Base-by-base conservation (phyloP, 768 basidiomycete species). In the Calocybe cyanea region DNA sequence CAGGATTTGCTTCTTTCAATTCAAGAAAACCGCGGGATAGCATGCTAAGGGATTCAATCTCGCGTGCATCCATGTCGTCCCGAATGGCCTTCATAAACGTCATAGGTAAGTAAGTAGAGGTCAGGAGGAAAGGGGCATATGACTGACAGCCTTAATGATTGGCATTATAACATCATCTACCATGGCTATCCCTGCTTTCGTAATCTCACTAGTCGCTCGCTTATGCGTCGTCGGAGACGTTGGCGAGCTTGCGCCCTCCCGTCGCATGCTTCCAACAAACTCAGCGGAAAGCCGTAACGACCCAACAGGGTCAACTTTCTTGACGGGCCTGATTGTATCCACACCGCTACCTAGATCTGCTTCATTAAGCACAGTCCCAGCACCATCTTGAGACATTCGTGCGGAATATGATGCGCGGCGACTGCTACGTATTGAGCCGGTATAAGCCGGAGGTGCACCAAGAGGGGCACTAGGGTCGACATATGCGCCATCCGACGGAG, bases 321-420 rank as follows among this genome's bases (percentile, higher is more conserved):
- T 95, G 50, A 95, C 83, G 0, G 94, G 93, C 42, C 92, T 78
- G 57, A 98, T 91, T 1, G 94, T 98, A 57, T 89, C 90, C 36
- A 88, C 73, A 31, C 92, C 92, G 42, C 74, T 87, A 14, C 91
- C 92, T n/a, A 94, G 60, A 63, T 94, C 92, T 9, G 83, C 90
- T 55, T 84, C 83, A 34, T 77, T 77, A 56, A 93, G 67, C 7
- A 92, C 70, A 0, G 89, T 92, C 9, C 92, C 92, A 11, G 73
- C 57, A 31, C 78, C 81, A 46, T 72, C 70, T 14, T 73, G 63
- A 33, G 78, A 78, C 42, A 79, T 78, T 32, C 92, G 79, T 15
- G 81, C 85, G 34, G 85, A 83, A 65, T 89, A 92, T 1, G 89
- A 92, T 31, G 88, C 78, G 39, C 89, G 80, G 35, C 85, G 73